Conservation (phyloP, 495 filamentous ascomycete species). For the Chaetomidium leptoderma region DNA sequence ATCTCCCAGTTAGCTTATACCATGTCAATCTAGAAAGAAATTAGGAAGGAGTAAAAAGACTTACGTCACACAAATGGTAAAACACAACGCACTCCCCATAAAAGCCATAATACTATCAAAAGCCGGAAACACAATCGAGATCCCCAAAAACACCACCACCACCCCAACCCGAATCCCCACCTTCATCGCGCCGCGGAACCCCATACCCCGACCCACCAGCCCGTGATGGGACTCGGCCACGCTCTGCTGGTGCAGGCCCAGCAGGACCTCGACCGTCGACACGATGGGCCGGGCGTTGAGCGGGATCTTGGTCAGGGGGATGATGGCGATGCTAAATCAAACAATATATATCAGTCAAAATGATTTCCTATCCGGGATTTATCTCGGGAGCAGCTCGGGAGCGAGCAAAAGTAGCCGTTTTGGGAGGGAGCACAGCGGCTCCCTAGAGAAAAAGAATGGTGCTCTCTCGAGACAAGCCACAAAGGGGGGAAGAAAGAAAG, state of each 20-base stretch:
- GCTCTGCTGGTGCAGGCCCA: slow-evolving; percentile 60
- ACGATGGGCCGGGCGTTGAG: slow-evolving; percentile 87
- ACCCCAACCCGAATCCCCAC: slow-evolving; percentile 54
- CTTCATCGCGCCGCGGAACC: slow-evolving; percentile 57
- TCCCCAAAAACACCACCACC: slow-evolving; percentile 39
- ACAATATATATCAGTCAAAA: too few species aligned
- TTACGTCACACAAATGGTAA: slow-evolving; percentile 86
- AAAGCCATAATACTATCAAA: slow-evolving; percentile 96
- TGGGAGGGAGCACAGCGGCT: too few species aligned
- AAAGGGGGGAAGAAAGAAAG: too few species aligned
- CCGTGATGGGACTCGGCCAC: slow-evolving; percentile 33
- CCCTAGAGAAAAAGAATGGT: too few species aligned
- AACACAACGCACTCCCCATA: slow-evolving; percentile 85
- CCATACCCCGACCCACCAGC: slow-evolving; percentile 51
- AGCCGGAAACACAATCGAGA: slow-evolving; percentile 75
- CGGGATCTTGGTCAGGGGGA: slow-evolving; percentile 91
- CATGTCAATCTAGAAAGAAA: neutral
- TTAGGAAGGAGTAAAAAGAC: slow-evolving; percentile 19
- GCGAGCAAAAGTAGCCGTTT: too few species aligned
- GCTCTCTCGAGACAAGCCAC: too few species aligned
- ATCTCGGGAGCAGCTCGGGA: too few species aligned
- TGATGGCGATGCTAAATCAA: slow-evolving; percentile 86
- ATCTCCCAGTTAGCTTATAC: neutral
- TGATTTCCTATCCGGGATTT: too few species aligned
- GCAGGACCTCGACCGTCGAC: slow-evolving; percentile 73